Percentiles rank a stretch among this genome's conserved stretches.
Evolutionary conservation across 2,329 filamentous ascomycete species (phyloP).

Genomic region (Penicillium sclerotiorum): DNA sequence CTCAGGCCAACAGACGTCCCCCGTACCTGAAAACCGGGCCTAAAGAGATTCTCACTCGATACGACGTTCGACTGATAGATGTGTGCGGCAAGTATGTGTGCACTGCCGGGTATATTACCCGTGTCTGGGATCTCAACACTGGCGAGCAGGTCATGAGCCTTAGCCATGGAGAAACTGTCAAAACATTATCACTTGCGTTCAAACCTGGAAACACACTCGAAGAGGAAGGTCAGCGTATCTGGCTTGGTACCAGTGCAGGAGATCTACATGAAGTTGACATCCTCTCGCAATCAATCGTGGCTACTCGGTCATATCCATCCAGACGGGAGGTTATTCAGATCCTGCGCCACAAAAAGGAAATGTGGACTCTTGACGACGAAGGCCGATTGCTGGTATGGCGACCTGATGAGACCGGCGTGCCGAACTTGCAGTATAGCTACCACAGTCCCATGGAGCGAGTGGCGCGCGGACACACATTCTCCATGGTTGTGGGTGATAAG

Average conservation of each 20-base stretch:
- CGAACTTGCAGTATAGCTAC: constrained; percentile 73
- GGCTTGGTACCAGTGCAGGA: constrained; percentile 87
- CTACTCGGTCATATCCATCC: constrained; percentile 72
- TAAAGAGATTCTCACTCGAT: constrained; percentile 79
- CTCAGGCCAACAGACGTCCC: constrained; percentile 79
- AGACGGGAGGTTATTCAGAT: constrained; percentile 81
- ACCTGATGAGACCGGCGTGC: constrained; percentile 71
- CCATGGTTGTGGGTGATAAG: constrained; percentile 79
- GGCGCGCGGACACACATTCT: constrained; percentile 81
- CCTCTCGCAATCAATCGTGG: constrained; percentile 68
- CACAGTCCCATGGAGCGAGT: constrained; percentile 70
- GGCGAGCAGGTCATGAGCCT: constrained; percentile 81
- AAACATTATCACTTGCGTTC: constrained; percentile 79
- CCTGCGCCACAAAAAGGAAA: constrained; percentile 79
- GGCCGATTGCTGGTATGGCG: constrained; percentile 87
- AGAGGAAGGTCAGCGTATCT: constrained; percentile 78
- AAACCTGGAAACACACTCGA: constrained; percentile 77
- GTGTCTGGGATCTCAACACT: constrained; percentile 82
- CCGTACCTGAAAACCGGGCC: constrained; percentile 72
- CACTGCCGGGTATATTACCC: constrained; percentile 81
- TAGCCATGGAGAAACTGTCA: constrained; percentile 81
- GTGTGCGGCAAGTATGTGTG: constrained; percentile 86
- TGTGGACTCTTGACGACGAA: constrained; percentile 92
- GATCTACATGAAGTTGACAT: constrained; percentile 91
- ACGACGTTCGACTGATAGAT: constrained; percentile 83